phyloP scores from a whole-genome alignment of 257 asterid genomes.

The Solanum stenotomum region DNA sequence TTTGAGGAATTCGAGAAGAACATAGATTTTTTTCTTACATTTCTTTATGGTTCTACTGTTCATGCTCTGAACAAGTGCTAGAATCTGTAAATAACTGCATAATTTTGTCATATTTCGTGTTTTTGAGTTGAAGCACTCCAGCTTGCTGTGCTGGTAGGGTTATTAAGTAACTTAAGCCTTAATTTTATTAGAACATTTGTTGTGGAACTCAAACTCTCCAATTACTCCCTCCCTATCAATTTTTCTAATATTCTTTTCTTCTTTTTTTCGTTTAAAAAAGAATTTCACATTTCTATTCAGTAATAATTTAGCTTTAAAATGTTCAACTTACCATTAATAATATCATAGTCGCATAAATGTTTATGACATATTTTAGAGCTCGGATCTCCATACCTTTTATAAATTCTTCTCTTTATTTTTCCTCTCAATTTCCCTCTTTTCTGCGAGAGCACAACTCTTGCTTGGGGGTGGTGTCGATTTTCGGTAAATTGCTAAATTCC shows the following conservation, averaged over 20 bases:
- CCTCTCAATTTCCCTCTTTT: too few species aligned
- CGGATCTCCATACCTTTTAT: fast-evolving
- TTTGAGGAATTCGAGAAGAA: not conserved
- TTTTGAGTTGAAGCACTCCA: not conserved
- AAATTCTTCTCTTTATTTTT: too few species aligned
- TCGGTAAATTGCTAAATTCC: too few species aligned
- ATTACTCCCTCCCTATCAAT: not conserved
- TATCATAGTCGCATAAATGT: not conserved
- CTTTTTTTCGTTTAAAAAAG: not conserved
- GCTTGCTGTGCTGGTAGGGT: not conserved
- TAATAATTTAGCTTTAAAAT: not conserved
- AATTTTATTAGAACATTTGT: not conserved
- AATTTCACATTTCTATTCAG: not conserved
- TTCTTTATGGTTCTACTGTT: not conserved
- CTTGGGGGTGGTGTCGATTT: too few species aligned
- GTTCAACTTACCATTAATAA: not conserved
- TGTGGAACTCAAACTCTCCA: not conserved
- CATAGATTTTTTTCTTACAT: not conserved
- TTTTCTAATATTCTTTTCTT: not conserved
- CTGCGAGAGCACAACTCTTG: too few species aligned
- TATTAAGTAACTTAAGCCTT: not conserved
- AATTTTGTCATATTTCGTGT: not conserved
- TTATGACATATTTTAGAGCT: too few species aligned
- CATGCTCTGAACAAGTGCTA: not conserved
- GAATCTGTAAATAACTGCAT: not conserved